A percentile compares a stretch with the other conserved stretches of the same genome.
Evolutionary conservation across 2,329 filamentous ascomycete genomes (phyloP).

Genomic region (Pyrenochaeta sp.): DNA sequence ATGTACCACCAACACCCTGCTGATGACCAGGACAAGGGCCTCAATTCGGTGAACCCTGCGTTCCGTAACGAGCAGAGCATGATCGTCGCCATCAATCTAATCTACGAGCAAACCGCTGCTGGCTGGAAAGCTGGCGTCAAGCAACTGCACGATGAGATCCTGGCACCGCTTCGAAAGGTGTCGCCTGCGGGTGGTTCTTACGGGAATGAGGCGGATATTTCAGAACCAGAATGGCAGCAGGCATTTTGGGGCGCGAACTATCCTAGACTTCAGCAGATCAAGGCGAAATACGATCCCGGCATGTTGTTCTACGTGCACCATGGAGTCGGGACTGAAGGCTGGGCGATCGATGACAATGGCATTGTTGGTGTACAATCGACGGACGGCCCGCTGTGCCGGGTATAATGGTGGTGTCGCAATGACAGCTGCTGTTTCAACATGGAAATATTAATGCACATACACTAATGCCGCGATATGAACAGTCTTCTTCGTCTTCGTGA

Average conservation of each 20-base stretch:
- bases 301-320: constrained; percentile 45
- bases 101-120: constrained; percentile 28
- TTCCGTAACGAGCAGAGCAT: constrained; percentile 37
- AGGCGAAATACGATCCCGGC: constrained; percentile 40
- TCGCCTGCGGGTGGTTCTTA: constrained; percentile 45
- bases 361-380: constrained; percentile 42
- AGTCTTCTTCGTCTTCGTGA: background rate
- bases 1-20: constrained; percentile 39
- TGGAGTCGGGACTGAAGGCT: constrained; percentile 43
- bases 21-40: constrained; percentile 21
- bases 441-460: constrained; percentile 6
- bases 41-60: constrained; percentile 42
- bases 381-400: constrained; percentile 39
- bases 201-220: constrained; percentile 51
- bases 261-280: constrained; percentile 32
- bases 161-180: constrained; percentile 33
- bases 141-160: constrained; percentile 28
- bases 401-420: constrained; percentile 5
- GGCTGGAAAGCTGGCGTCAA: constrained; percentile 30
- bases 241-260: constrained; percentile 53
- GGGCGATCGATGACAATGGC: constrained; percentile 37
- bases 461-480: background rate
- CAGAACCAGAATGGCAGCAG: constrained; percentile 51
- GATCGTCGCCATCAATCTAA: constrained; percentile 31
- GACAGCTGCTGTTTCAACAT: constrained; percentile 2